Evolutionary conservation across 148 eudicot genomes (phyloP).

Genomic region (Silene uniflora): DNA sequence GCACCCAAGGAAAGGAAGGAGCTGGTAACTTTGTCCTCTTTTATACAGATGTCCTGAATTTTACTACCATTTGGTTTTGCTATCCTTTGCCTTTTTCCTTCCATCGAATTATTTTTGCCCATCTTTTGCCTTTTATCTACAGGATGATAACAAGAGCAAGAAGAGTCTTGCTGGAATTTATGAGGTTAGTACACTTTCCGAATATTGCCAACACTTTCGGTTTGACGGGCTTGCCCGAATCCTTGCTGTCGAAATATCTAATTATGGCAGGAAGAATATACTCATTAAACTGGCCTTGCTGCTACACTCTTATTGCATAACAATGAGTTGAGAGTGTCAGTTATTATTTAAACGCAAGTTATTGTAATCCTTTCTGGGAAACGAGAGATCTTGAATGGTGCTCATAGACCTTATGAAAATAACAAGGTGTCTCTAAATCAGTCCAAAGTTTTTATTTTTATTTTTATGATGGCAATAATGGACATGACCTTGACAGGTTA

Average conservation of each 20-base stretch:
- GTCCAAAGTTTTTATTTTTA: too few species aligned
- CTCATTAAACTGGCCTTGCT: constrained; percentile 73
- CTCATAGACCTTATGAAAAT: too few species aligned
- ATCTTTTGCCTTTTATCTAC: not conserved
- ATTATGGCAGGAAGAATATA: constrained; percentile 77
- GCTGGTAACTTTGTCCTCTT: constrained; percentile 39
- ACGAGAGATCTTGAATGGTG: too few species aligned
- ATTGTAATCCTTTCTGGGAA: too few species aligned
- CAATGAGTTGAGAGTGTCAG: constrained; percentile 84
- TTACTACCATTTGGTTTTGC: not conserved
- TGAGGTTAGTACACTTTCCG: constrained; percentile 47
- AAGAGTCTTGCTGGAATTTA: constrained; percentile 91
- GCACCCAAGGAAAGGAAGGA: constrained; percentile 65
- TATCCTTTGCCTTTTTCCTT: not conserved
- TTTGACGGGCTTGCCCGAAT: not conserved
- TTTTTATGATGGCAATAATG: too few species aligned
- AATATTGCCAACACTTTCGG: not conserved
- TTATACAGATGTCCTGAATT: not conserved
- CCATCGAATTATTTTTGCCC: constrained; percentile 9
- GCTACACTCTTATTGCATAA: constrained; percentile 54
- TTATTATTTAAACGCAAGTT: constrained; percentile 17
- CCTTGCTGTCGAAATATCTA: not conserved
- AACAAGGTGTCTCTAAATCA: too few species aligned
- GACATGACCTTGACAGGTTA: too few species aligned
- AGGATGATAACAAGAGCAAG: constrained; percentile 95